Percentiles rank a stretch among this genome's conserved stretches.
These are phyloP conservation scores for Penicillium vulpinum DNA, from an alignment of 2,329 filamentous ascomycete genomes.

Conservation along the genomic window DNA sequence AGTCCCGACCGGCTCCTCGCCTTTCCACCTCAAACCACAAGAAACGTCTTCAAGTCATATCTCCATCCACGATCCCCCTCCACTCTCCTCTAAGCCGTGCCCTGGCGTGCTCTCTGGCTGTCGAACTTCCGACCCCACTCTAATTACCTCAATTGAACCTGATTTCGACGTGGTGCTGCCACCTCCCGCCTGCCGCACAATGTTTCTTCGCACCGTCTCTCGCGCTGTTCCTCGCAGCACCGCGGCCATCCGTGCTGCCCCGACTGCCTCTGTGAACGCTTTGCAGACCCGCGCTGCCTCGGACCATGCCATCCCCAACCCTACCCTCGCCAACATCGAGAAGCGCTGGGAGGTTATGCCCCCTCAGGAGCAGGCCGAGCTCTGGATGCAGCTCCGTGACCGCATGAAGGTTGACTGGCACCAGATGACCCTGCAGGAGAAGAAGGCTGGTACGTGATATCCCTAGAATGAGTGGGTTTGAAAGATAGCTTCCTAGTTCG, in stretches of 20 bases:
- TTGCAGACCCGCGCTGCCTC: conserved; percentile 60
- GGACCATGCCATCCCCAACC: conserved; percentile 95
- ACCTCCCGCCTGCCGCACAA: conserved; percentile 39
- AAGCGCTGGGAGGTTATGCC: conserved; percentile 99
- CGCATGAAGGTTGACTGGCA: conserved; percentile 98
- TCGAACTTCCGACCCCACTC: conserved; percentile 17
- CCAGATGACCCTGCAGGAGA: conserved; percentile 92
- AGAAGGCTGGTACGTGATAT: conserved; percentile 88
- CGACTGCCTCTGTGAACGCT: conserved; percentile 42
- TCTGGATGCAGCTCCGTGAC: conserved; percentile 98
- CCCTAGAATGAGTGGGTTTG: neutral
- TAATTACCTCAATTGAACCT: conserved; percentile 29
- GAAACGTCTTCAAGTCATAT: conserved; percentile 33
- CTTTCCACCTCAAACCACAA: conserved; percentile 45
- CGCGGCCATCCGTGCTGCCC: conserved; percentile 39
- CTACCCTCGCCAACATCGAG: conserved; percentile 96
- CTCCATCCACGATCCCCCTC: conserved; percentile 35
- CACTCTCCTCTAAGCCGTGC: conserved; percentile 31
- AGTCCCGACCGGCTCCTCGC: conserved; percentile 36
- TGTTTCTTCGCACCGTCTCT: conserved; percentile 50
- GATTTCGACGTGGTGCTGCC: conserved; percentile 29
- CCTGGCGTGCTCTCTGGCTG: conserved; percentile 26
- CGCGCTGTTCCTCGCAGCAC: conserved; percentile 48
- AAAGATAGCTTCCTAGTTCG: neutral
- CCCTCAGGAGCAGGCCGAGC: conserved; percentile 96